These are phyloP conservation scores for Pisolithus orientalis DNA, from an alignment of 768 basidiomycete species.

Conservation along the genomic window DNA sequence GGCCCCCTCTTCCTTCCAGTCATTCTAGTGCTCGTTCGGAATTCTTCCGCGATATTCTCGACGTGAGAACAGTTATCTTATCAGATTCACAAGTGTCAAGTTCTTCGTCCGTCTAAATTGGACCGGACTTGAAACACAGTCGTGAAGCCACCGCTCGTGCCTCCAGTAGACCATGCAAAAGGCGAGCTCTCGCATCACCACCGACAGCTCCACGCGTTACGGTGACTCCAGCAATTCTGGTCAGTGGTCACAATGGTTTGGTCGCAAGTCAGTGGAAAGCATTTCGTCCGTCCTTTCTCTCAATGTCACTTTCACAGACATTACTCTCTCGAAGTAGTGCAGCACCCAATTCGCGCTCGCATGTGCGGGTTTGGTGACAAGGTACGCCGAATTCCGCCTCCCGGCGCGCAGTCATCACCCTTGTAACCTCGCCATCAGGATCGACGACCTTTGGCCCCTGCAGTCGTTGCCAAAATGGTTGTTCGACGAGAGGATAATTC, in stretches of 20 bases:
- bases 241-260: constrained; percentile 67
- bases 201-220: constrained; percentile 16
- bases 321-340: constrained; percentile 80
- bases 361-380: constrained; percentile 98
- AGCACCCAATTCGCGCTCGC: constrained; percentile 84
- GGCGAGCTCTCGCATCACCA: constrained; percentile 37
- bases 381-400: constrained; percentile 37
- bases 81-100: constrained; percentile 21
- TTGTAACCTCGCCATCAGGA: constrained; percentile 46
- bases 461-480: constrained; percentile 81
- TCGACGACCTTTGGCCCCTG: constrained; percentile 87
- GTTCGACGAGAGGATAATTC: constrained; percentile 62
- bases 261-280: constrained; percentile 44
- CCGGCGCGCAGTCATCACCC: background rate
- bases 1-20: constrained; percentile 4
- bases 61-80: constrained; percentile 29
- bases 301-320: constrained; percentile 39
- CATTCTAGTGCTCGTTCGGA: constrained; percentile 1
- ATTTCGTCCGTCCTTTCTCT: constrained; percentile 3
- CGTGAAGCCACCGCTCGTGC: background rate
- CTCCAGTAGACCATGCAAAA: constrained; percentile 56
- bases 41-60: constrained; percentile 9
- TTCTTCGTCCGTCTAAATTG: constrained; percentile 8
- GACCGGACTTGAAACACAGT: background rate
- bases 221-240: constrained; percentile 39